phyloP scores from a whole-genome alignment of 2,329 filamentous ascomycete species.

The Hortaea werneckii region DNA sequence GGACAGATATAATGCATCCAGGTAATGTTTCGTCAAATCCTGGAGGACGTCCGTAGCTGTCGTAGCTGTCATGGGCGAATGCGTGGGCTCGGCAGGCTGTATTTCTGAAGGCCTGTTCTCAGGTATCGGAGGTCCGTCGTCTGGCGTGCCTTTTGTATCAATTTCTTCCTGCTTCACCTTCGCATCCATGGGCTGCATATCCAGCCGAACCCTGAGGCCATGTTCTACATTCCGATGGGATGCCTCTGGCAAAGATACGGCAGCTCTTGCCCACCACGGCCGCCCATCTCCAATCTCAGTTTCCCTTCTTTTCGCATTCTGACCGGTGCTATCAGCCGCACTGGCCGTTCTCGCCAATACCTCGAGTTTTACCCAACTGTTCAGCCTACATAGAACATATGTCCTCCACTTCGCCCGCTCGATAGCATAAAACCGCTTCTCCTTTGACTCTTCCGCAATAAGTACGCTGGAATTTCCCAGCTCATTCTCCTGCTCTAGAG shows the following conservation, averaged over 20 bases:
- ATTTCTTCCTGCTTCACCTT: background rate
- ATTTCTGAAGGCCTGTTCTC: background rate
- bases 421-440: slow-evolving; percentile 48
- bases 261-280: slow-evolving; percentile 18
- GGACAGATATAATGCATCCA: slow-evolving; percentile 38
- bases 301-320: slow-evolving; percentile 17
- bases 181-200: background rate
- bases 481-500: slow-evolving; percentile 50
- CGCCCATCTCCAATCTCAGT: slow-evolving; percentile 5
- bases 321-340: slow-evolving; percentile 12
- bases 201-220: background rate
- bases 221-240: background rate
- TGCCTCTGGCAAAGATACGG: slow-evolving; percentile 3
- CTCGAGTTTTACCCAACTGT: slow-evolving; percentile 53
- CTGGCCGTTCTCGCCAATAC: slow-evolving; percentile 33
- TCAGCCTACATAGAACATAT: slow-evolving; percentile 60
- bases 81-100: background rate
- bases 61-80: background rate
- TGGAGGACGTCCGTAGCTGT: slow-evolving; percentile 9
- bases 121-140: background rate
- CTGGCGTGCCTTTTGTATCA: background rate
- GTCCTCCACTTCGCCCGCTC: slow-evolving; percentile 53
- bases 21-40: slow-evolving; percentile 26
- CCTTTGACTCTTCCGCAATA: slow-evolving; percentile 50
- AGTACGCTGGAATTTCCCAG: slow-evolving; percentile 45